These are phyloP conservation scores for Thalassiosira mediterranea DNA, from an alignment of 352 stramenopile genomes.

Conservation along the genomic window DNA sequence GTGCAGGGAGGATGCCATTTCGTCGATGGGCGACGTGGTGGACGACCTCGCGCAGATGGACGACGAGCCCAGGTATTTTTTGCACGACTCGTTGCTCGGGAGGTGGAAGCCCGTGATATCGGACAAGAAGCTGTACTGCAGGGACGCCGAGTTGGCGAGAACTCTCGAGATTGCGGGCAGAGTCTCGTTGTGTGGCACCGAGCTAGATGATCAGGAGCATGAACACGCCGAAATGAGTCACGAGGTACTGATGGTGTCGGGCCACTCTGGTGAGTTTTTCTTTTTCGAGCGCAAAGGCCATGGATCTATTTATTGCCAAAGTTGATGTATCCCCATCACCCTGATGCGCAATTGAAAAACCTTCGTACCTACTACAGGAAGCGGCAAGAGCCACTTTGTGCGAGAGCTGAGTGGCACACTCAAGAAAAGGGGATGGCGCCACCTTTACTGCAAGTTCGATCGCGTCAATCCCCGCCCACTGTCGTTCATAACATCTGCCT, in stretches of 20 bases:
- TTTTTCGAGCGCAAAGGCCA: too few species aligned
- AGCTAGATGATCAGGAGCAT: neutral
- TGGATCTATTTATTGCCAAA: neutral
- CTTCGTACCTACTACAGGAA: too few species aligned
- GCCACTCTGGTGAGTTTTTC: conserved; percentile 13
- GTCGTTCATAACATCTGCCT: conserved; percentile 22
- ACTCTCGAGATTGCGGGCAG: conserved; percentile 3
- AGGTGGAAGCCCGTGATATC: conserved; percentile 7
- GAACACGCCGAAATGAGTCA: neutral
- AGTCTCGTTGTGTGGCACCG: neutral
- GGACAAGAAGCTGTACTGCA: conserved; percentile 30
- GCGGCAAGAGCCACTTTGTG: conserved; percentile 28
- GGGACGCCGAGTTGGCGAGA: conserved; percentile 8
- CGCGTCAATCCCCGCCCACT: neutral
- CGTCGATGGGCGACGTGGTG: neutral
- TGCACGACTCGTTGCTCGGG: neutral
- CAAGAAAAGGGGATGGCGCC: conserved; percentile 21
- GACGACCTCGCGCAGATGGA: conserved; percentile 2
- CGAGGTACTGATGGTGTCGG: conserved; percentile 26
- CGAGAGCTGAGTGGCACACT: conserved; percentile 13
- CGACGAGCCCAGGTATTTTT: conserved; percentile 1
- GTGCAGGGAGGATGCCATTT: neutral
- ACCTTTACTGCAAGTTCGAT: conserved; percentile 42
- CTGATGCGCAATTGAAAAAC: neutral
- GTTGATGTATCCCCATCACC: neutral